Conservation (phyloP, 768 basidiomycete species). For the Chalciporus piperatus region DNA sequence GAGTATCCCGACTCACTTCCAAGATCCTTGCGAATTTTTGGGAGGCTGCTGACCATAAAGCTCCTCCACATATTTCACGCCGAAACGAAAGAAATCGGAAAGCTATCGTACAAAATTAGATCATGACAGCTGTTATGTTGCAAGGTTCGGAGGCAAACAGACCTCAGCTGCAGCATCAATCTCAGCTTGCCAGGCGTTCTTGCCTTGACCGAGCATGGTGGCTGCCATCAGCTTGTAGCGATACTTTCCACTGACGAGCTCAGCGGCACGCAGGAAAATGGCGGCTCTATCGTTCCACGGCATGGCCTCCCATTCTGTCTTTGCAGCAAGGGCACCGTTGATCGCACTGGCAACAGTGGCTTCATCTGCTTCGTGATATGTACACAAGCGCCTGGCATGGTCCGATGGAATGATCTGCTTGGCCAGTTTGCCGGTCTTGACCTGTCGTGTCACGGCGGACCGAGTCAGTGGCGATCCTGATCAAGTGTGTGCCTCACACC, state of each 20-base stretch:
- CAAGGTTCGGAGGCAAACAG: slow-evolving; percentile 17
- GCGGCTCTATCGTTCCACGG: slow-evolving; percentile 98
- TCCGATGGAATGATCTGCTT: slow-evolving; percentile 86
- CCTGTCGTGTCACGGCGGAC: slow-evolving; percentile 37
- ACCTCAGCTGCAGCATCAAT: slow-evolving; percentile 99
- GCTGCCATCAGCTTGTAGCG: slow-evolving; percentile 93
- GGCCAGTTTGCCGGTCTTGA: slow-evolving; percentile 75
- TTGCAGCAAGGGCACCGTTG: slow-evolving; percentile 82
- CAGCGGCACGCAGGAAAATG: slow-evolving; percentile 97
- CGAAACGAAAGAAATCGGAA: slow-evolving; percentile 92
- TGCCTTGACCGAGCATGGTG: slow-evolving; percentile 97
- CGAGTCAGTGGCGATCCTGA: slow-evolving; percentile 1
- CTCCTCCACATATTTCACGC: slow-evolving; percentile 95
- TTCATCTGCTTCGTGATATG: slow-evolving; percentile 85
- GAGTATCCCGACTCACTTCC: slow-evolving; percentile 72
- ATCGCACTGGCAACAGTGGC: slow-evolving; percentile 77
- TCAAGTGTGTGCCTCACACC: slow-evolving; percentile 40
- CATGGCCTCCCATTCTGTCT: slow-evolving; percentile 86
- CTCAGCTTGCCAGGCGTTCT: slow-evolving; percentile 99
- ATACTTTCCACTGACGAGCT: slow-evolving; percentile 93
- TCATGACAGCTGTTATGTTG: not conserved
- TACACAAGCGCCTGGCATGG: slow-evolving; percentile 77
- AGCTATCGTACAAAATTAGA: slow-evolving; percentile 43
- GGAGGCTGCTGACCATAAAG: slow-evolving; percentile 88
- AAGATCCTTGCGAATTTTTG: slow-evolving; percentile 80